Conservation (phyloP, 345 rosid genomes). For the Pistacia vera region DNA sequence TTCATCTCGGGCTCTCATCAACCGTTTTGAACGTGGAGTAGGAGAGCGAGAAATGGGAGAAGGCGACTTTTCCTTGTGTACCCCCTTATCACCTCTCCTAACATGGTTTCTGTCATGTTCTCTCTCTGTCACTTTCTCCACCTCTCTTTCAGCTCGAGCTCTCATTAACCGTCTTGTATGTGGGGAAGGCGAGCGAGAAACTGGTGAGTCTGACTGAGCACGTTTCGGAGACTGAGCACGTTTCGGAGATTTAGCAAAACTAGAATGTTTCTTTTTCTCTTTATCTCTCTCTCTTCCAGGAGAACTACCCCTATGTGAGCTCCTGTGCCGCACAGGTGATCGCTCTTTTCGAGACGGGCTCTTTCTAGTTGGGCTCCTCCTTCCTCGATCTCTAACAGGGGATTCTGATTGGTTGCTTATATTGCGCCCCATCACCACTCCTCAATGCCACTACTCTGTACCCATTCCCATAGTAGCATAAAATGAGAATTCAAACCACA, state of each 20-base stretch:
- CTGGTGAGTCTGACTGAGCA: conserved; percentile 26
- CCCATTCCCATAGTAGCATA: background rate
- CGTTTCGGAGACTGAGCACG: conserved; percentile 43
- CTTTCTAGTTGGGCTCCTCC: conserved; percentile 28
- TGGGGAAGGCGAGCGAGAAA: conserved; percentile 74
- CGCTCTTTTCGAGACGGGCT: conserved; percentile 36
- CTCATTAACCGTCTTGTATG: conserved; percentile 62
- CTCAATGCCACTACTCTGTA: conserved; percentile 11
- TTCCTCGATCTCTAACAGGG: conserved; percentile 41
- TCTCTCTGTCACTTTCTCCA: conserved; percentile 47
- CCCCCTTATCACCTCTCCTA: conserved; percentile 50
- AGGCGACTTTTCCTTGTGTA: conserved; percentile 25
- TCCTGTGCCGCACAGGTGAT: conserved; percentile 47
- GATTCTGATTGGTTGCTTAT: conserved; percentile 40
- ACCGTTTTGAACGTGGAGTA: conserved; percentile 66
- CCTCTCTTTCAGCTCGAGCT: conserved; percentile 54
- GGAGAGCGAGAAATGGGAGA: conserved; percentile 54
- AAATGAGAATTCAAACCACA: conserved; percentile 10
- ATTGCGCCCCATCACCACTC: conserved; percentile 48
- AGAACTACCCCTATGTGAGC: conserved; percentile 42
- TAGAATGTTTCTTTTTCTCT: conserved; percentile 38
- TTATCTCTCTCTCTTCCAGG: conserved; percentile 43
- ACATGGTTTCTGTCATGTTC: conserved; percentile 43
- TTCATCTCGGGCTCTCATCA: conserved; percentile 59
- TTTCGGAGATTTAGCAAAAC: conserved; percentile 41